Base-by-base conservation (phyloP, 805 yeast species). In the Saturnispora saitoi region DNA sequence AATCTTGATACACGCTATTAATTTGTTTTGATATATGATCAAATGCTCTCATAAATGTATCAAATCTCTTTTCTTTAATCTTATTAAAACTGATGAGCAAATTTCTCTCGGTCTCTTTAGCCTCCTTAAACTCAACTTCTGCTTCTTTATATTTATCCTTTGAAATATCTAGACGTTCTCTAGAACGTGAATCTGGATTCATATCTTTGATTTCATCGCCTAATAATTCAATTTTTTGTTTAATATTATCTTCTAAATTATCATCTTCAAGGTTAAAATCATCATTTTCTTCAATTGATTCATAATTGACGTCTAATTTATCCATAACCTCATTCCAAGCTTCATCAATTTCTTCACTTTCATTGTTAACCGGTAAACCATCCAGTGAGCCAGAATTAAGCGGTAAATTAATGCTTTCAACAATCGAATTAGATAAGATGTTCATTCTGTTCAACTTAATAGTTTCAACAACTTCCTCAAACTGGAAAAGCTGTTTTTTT, bases 141-240 rank as follows among this genome's bases (percentile, higher is more conserved):
- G 81, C 72, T 7, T 73, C 80, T 8, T 72, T 70, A 32, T 83
- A 70, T 54, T 78, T 78, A 6, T 63, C 69, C 53, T 83, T 81
- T 8, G 84, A 86, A 46, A 84, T 89, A 32, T 70, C 73, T 40
- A 87, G 73, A 57, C 96, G 73, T 46, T 86, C 95, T 29, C 76
- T 68, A 0, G 96, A 96, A 54, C 83, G 84, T 34, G 80, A 71
- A 62, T 88, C 88, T n/a, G 96, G 96, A 30, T 86, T 80, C 57
- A 88, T 67, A 43, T 61, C 57, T 15, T 68, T 72, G 26, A 78
- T 61, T 29, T 74, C 75, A 11, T 55, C 52, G 11, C 43, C 63
- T 60, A 53, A 45, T 14, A 49, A 67, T 44, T 70, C 76, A 2
- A 69, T 58, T 3, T 58, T 51, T 5, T 57, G 61, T 26, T 48